Evolutionary conservation across 1,139 yeast genomes (phyloP).

Genomic region (Citeromyces hawaiiensis): DNA sequence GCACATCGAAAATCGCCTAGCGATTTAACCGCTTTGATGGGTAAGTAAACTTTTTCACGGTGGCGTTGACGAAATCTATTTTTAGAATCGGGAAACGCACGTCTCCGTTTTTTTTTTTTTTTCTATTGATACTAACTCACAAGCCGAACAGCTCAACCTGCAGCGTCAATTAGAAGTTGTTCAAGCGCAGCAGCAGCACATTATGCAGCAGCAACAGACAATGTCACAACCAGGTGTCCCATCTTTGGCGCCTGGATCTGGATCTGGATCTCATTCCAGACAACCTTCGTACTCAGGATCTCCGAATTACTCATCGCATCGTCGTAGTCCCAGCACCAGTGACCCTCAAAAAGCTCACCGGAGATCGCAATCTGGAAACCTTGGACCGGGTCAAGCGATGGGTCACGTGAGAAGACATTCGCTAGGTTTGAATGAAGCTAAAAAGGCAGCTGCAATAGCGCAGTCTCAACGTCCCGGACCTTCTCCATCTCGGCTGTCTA

Average conservation of each 20-base stretch:
- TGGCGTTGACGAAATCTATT: not conserved
- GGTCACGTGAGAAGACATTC: constrained; percentile 93
- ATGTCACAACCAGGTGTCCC: constrained; percentile 1
- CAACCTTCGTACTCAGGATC: constrained; percentile 11
- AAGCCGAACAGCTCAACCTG: constrained; percentile 76
- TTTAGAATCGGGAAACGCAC: not conserved
- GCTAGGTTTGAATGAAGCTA: constrained; percentile 88
- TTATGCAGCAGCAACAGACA: constrained; percentile 25
- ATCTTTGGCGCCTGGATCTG: not conserved
- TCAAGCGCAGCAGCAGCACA: constrained; percentile 85
- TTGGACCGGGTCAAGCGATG: constrained; percentile 11
- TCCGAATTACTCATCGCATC: not conserved
- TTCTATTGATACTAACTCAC: constrained; percentile 2
- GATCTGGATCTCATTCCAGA: constrained; percentile 3
- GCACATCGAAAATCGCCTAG: constrained; percentile 94
- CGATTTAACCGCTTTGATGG: constrained; percentile 89
- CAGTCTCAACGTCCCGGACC: constrained; percentile 47
- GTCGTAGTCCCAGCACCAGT: not conserved
- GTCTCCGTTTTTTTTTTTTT: not conserved
- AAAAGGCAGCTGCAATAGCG: constrained; percentile 87
- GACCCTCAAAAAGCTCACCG: constrained; percentile 11
- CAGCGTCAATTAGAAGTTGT: constrained; percentile 88
- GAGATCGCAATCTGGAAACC: constrained; percentile 14
- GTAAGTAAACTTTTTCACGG: constrained; percentile 18
- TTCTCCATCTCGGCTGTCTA: constrained; percentile 19